Base-by-base conservation (phyloP, 148 eudicot genomes). In the Salicornia ramosissima region DNA sequence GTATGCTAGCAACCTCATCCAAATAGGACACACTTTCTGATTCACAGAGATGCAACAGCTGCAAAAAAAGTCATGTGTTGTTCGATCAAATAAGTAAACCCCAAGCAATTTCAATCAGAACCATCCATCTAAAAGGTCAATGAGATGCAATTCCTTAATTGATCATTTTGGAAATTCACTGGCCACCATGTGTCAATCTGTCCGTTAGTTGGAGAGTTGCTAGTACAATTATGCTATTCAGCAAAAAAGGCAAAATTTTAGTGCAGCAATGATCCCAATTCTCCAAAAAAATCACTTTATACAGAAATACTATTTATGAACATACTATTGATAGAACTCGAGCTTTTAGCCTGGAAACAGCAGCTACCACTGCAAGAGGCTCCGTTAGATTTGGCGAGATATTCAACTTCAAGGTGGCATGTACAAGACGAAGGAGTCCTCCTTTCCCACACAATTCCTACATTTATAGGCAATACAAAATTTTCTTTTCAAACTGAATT, bases 1-100 rank as follows among this genome's bases (percentile, higher is more conserved):
- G 81, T 70, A 84, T 82, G 75, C 82, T 85, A 70, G 93, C 93
- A 64, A 89, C 88, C 76, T 86, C 97, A 80, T 95, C 99, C 82
- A 95, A 68, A 84, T 86, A 95, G 67, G 99, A 87, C 21, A 85
- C 74, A 60, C 82, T 86, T 76, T 95, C 99, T 68, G 84, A 87
- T 87, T 95, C 99, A 77, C 99, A 91, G 21, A 95, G 97, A 78
- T 87, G 73, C 83, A 89, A 78, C 64, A 95, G 85, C 99, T 95
- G 86, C 82, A 80, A 63, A 74, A 76, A 74, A n/a, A n/a, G n/a
- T 8, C 30, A 61, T 68, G 45, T 2, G 42, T 47, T 59, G 40
- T 39, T 45, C 21, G 68, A n/a, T 65, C 53, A 76, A 57, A 67
- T 24, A n/a, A 39, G 21, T 36, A 62, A 30, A 47, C 52, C 31